A percentile compares a stretch with the other conserved stretches of the same genome.
Evolutionary conservation across 2,329 filamentous ascomycete species (phyloP).

Genomic region (Fusarium sublunatum): DNA sequence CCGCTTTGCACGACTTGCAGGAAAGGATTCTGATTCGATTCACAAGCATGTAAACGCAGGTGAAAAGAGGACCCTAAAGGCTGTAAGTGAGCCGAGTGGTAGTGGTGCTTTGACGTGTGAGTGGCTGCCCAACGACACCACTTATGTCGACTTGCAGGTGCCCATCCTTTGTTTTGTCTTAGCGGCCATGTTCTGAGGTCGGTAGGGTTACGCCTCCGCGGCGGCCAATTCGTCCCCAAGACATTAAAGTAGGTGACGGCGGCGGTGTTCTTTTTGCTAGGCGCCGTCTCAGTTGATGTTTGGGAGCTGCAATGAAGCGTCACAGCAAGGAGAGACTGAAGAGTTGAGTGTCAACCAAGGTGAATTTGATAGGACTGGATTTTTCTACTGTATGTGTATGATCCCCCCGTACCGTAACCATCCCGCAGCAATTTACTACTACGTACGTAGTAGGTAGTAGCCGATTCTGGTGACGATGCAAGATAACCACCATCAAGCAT

Average conservation of each 20-base stretch:
- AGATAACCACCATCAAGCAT: constrained; percentile 22
- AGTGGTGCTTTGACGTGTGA: constrained; percentile 38
- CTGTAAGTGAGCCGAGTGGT: constrained; percentile 28
- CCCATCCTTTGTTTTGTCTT: constrained; percentile 33
- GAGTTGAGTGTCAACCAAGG: not conserved
- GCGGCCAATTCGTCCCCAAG: constrained; percentile 32
- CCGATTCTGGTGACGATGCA: too few species aligned
- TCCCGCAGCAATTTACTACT: not conserved
- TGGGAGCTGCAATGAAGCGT: constrained; percentile 11
- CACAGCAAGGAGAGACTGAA: not conserved
- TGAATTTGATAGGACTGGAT: not conserved
- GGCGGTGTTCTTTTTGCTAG: constrained; percentile 23
- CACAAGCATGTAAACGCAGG: constrained; percentile 36
- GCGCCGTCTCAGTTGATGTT: constrained; percentile 12
- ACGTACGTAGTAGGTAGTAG: too few species aligned
- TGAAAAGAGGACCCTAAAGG: constrained; percentile 34
- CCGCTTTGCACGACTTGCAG: constrained; percentile 39
- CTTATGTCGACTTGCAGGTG: constrained; percentile 36
- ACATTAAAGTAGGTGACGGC: constrained; percentile 25
- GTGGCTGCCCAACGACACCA: constrained; percentile 34
- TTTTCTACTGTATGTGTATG: not conserved
- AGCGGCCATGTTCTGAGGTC: constrained; percentile 29
- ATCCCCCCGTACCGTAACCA: constrained; percentile 2
- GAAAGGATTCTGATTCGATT: constrained; percentile 39
- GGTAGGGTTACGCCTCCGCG: constrained; percentile 29